A percentile compares a stretch with the other conserved stretches of the same genome.
phyloP scores from a whole-genome alignment of 2,329 filamentous ascomycete species.

The Fusarium goolgardi region DNA sequence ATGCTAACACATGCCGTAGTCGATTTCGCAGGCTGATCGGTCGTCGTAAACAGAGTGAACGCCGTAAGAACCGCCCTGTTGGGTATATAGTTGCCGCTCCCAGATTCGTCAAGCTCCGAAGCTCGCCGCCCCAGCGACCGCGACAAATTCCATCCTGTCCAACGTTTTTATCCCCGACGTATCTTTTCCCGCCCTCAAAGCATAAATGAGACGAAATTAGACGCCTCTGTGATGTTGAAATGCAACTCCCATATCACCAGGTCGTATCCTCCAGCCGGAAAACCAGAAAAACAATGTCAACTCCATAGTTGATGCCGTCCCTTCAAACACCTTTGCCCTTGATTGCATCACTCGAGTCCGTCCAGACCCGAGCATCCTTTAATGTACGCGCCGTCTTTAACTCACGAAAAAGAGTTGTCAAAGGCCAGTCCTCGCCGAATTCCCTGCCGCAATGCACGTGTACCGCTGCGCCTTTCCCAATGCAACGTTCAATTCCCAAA shows the following conservation, averaged over 20 bases:
- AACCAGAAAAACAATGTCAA: constrained; percentile 43
- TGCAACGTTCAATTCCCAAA: constrained; percentile 42
- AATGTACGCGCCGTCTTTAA: constrained; percentile 22
- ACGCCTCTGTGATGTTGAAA: constrained; percentile 46
- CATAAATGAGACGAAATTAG: constrained; percentile 42
- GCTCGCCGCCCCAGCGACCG: constrained; percentile 20
- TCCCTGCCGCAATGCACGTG: constrained; percentile 40
- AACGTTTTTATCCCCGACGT: constrained; percentile 30
- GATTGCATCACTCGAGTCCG: constrained; percentile 38
- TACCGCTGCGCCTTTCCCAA: constrained; percentile 47
- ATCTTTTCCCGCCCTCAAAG: constrained; percentile 33
- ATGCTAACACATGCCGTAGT: constrained; percentile 42
- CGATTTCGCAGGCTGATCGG: constrained; percentile 36
- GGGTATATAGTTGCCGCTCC: constrained; percentile 43
- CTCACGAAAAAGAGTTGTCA: constrained; percentile 18
- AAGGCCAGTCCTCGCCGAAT: constrained; percentile 27
- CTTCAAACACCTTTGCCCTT: constrained; percentile 38
- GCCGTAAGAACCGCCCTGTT: constrained; percentile 42
- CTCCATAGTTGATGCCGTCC: constrained; percentile 46
- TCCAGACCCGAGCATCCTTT: constrained; percentile 36
- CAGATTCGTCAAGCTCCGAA: constrained; percentile 34
- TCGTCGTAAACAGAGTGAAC: constrained; percentile 39
- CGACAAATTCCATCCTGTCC: constrained; percentile 30
- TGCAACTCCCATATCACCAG: constrained; percentile 45
- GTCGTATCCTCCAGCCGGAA: constrained; percentile 39